phyloP scores from a whole-genome alignment of 1,284 basidiomycete genomes.

The Sanguinoderma infundibulare region DNA sequence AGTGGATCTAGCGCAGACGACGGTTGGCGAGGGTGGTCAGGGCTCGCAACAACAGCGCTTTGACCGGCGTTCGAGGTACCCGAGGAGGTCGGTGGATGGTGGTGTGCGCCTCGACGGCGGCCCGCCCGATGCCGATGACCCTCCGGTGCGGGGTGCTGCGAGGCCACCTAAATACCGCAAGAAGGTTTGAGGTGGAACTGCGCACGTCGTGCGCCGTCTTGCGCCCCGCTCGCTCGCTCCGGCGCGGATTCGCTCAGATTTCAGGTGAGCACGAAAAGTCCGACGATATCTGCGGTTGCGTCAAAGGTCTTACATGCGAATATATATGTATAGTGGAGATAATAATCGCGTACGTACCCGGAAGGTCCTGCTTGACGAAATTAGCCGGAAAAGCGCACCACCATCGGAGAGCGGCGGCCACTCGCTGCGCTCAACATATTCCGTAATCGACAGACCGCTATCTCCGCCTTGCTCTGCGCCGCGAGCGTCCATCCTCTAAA shows the following conservation, averaged over 20 bases:
- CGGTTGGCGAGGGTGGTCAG: neutral
- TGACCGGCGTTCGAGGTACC: neutral
- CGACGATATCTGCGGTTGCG: too few relatives aligned
- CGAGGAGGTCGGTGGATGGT: constrained; percentile 1
- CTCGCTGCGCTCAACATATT: too few relatives aligned
- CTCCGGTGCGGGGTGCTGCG: neutral
- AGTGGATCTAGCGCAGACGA: neutral
- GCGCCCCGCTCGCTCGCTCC: constrained; percentile 7
- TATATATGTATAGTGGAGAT: too few relatives aligned
- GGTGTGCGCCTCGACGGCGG: constrained; percentile 15
- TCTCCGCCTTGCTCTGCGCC: too few relatives aligned
- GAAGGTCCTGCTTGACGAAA: too few relatives aligned
- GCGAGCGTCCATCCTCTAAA: too few relatives aligned
- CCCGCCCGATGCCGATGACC: neutral
- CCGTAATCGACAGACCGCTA: too few relatives aligned
- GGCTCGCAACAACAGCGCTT: neutral
- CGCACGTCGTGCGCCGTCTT: neutral
- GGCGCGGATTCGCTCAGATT: constrained; percentile 3
- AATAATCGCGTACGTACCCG: too few relatives aligned
- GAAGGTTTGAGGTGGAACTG: neutral
- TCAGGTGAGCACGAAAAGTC: too few relatives aligned
- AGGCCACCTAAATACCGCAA: constrained; percentile 6
- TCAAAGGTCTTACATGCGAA: too few relatives aligned
- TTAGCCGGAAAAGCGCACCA: too few relatives aligned
- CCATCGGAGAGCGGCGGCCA: too few relatives aligned